A percentile compares a stretch with the other conserved stretches of the same genome.
Evolutionary conservation across 164 flowering plant genomes (phyloP).

Genomic region (Kalanchoe fedtschenkoi): DNA sequence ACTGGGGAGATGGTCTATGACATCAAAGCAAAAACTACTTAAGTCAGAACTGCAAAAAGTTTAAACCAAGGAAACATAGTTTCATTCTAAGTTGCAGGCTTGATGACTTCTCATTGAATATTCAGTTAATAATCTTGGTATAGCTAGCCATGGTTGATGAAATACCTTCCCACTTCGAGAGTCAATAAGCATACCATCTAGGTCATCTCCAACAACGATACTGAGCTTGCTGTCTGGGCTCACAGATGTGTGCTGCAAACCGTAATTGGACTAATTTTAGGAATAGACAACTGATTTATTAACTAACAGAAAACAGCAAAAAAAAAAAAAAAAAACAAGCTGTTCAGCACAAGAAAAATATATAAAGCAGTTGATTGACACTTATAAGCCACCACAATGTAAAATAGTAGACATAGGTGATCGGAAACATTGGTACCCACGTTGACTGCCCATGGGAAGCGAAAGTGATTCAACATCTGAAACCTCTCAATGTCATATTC

Average conservation of each 20-base stretch:
- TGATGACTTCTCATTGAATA: no score
- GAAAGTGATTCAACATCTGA: conserved; percentile 51
- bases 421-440: conserved; percentile 24
- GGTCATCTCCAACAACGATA: conserved; percentile 58
- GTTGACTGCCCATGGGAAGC: conserved; percentile 69
- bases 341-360: neutral
- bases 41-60: neutral
- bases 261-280: neutral
- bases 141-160: neutral
- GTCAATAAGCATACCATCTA: conserved; percentile 51
- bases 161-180: conserved; percentile 59
- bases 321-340: neutral
- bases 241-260: conserved; percentile 62
- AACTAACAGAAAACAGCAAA: neutral
- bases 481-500: conserved; percentile 56
- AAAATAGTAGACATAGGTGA: neutral
- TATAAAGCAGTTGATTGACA: neutral
- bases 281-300: no score
- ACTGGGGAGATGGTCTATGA: conserved; percentile 33
- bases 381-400: neutral
- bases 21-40: neutral
- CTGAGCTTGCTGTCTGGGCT: conserved; percentile 60
- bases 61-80: neutral
- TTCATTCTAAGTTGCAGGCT: neutral
- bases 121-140: neutral